Evolutionary conservation across 768 basidiomycete species (phyloP).

Genomic region (Phylloporus scabripes): DNA sequence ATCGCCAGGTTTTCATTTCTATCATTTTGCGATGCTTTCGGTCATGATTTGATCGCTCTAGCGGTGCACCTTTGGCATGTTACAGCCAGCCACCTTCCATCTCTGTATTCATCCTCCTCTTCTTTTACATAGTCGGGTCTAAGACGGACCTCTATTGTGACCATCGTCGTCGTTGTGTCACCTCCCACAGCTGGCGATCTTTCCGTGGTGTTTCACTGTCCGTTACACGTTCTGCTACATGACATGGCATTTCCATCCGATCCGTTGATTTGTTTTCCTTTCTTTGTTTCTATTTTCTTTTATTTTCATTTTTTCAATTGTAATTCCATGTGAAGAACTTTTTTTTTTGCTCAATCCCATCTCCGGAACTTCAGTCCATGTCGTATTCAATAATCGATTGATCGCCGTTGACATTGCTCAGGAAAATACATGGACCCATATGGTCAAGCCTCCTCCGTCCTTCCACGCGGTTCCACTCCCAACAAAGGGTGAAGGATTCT

Average conservation of each 20-base stretch:
- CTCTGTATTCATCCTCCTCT: conserved; percentile 5
- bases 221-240: conserved; percentile 2
- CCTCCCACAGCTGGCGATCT: not conserved
- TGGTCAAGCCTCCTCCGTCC: conserved; percentile 22
- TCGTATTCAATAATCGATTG: conserved; percentile 27
- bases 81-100: conserved; percentile 21
- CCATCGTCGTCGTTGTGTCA: too few species aligned
- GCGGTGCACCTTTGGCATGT: conserved; percentile 9
- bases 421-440: conserved; percentile 29
- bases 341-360: conserved; percentile 7
- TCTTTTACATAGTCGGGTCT: conserved; percentile 32
- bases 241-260: too few species aligned
- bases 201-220: conserved; percentile 20
- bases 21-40: conserved; percentile 27
- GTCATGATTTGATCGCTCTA: conserved; percentile 28
- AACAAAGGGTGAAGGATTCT: too few species aligned
- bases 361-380: conserved; percentile 26
- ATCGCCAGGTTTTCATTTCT: conserved; percentile 27
- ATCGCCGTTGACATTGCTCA: conserved; percentile 31
- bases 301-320: conserved; percentile 5
- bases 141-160: conserved; percentile 31
- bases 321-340: conserved; percentile 14
- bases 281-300: conserved; percentile 17
- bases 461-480: conserved; percentile 23
- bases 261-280: too few species aligned